A percentile compares a stretch with the other conserved stretches of the same genome.
These are phyloP conservation scores for Penicillium daleae DNA, from an alignment of 495 filamentous ascomycete species.

Conservation along the genomic window DNA sequence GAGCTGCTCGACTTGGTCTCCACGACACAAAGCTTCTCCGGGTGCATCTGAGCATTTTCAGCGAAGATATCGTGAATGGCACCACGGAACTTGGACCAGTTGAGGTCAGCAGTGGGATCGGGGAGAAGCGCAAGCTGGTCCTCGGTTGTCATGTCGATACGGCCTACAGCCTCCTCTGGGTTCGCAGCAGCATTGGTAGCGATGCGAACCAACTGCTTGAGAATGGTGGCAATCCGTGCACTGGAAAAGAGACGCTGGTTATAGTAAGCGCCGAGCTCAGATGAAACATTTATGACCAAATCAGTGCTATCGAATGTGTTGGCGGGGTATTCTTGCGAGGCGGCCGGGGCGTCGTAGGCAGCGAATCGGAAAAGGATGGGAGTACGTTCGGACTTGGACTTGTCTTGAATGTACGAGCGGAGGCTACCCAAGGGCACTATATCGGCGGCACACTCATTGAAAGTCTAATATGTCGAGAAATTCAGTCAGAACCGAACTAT, in stretches of 20 bases:
- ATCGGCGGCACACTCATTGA: slow-evolving; percentile 48
- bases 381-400: slow-evolving; percentile 44
- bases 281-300: slow-evolving; percentile 49
- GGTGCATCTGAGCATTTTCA: slow-evolving; percentile 71
- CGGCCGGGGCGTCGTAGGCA: slow-evolving; percentile 52
- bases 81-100: slow-evolving; percentile 82
- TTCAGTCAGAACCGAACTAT: background rate
- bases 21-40: slow-evolving; percentile 77
- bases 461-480: slow-evolving; percentile 32
- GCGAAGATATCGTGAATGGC: slow-evolving; percentile 81
- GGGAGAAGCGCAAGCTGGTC: slow-evolving; percentile 58
- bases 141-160: slow-evolving; percentile 52
- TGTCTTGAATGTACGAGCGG: slow-evolving; percentile 50
- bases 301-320: slow-evolving; percentile 53
- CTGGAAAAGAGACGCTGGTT: slow-evolving; percentile 57
- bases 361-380: slow-evolving; percentile 54
- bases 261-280: slow-evolving; percentile 52
- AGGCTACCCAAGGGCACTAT: slow-evolving; percentile 51
- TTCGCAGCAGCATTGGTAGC: slow-evolving; percentile 47
- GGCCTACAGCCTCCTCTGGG: slow-evolving; percentile 49
- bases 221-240: slow-evolving; percentile 48
- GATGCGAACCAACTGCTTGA: slow-evolving; percentile 50
- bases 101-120: slow-evolving; percentile 74
- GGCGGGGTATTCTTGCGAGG: slow-evolving; percentile 51
- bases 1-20: slow-evolving; percentile 71